Evolutionary conservation across 225 moss, liverwort and hornwort genomes (phyloP), one percentile per base, ranked within the genome.

Genomic region (Polytrichum commune): DNA sequence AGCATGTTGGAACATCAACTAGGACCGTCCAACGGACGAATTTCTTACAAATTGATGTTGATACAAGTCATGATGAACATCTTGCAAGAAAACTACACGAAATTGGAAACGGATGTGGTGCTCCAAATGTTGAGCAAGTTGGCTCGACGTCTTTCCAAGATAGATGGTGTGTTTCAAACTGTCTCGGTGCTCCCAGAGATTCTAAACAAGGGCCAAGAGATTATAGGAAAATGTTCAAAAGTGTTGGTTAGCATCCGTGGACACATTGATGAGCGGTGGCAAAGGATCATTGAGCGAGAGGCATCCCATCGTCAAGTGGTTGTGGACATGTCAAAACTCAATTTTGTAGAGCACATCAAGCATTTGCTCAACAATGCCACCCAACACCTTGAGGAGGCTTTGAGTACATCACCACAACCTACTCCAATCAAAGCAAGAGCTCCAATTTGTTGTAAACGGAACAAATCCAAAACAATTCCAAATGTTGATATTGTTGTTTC

Each of bases 61-160:
- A 35, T 77, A 2, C 33, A 55, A 56, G 16, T 74, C 16, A 64
- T 81, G 77, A 69, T 29, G 1, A 0, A 0, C 0, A 55, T 74
- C 33, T 66, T 81, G 62, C 3, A 3, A 5, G 6, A 54, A 55
- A 5, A 26, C 24, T 0, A 55, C 8, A 23, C 19, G 1, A 60
- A 53, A 27, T 19, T 81, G 73, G 81, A 71, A 29, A 74, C 63
- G 0, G 77, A 81, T 74, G 22, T 77, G 6, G 18, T 67, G 33
- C 5, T 77, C 18, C 73, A 81, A 67, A 77, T 56, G 77, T 66
- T 81, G 2, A 70, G 69, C 66, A 77, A 81, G 53, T 8, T 74
- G 3, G 81, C 77, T 56, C 77, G 81, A 53, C 77, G 81, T 6
- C 7, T 70, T 6, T 70, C 66, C 27, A 81, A 81, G 65, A 19